Conservation (phyloP, 225 moss, liverwort and hornwort genomes). For the Lunularia cruciata region DNA sequence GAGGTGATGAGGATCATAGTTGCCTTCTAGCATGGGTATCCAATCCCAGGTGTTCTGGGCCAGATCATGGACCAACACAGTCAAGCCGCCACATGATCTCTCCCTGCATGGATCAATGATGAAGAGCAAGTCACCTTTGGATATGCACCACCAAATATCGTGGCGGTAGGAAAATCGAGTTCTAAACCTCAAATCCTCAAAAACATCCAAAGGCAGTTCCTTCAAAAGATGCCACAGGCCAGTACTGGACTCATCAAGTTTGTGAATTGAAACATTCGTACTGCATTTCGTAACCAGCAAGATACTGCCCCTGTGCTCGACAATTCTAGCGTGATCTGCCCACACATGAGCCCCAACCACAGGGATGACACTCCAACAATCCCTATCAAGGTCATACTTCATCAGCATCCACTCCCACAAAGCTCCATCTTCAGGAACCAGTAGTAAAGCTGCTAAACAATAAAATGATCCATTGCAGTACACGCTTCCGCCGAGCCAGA, state of each 20-base stretch:
- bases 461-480: constrained; percentile 33
- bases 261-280: constrained; percentile 2
- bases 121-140: constrained; percentile 10
- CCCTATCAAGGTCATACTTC: constrained; percentile 35
- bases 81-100: constrained; percentile 4
- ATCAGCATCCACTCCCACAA: constrained; percentile 36
- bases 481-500: constrained; percentile 33
- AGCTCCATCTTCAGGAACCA: constrained; percentile 28
- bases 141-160: constrained; percentile 23
- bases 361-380: constrained; percentile 38
- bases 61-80: constrained; percentile 21
- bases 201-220: constrained; percentile 1
- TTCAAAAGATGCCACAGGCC: constrained; percentile 14
- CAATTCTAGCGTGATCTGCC: constrained; percentile 29
- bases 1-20: constrained; percentile 14
- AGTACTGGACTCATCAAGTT: constrained; percentile 9
- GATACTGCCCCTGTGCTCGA: constrained; percentile 34
- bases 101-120: constrained; percentile 24
- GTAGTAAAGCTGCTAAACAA: constrained; percentile 27
- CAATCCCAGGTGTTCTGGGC: constrained; percentile 10
- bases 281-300: constrained; percentile 25
- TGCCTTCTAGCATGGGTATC: constrained; percentile 23
- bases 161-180: not conserved
- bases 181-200: constrained; percentile 1
- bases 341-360: constrained; percentile 22